phyloP scores from a whole-genome alignment of 495 filamentous ascomycete species.

The Cenococcum geophilum region DNA sequence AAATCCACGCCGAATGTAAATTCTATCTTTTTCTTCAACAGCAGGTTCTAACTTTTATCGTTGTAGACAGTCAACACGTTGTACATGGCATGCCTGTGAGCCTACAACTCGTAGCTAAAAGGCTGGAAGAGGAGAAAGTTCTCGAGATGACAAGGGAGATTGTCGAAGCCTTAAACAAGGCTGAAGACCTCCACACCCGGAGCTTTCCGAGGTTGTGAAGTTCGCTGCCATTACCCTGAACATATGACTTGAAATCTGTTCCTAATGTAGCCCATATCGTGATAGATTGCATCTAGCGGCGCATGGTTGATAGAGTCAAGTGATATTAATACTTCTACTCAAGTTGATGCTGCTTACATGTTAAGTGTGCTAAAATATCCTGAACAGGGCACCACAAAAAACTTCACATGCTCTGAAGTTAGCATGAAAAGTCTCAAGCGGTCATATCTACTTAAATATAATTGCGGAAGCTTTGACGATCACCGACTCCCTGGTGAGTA shows the following conservation, averaged over 20 bases:
- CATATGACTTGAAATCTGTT: too few species aligned
- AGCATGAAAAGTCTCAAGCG: too few species aligned
- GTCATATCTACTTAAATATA: too few species aligned
- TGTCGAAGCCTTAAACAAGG: constrained; percentile 15
- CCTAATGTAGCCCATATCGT: too few species aligned
- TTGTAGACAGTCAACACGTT: constrained; percentile 47
- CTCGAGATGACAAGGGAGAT: constrained; percentile 31
- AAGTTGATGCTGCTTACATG: too few species aligned
- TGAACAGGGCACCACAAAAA: too few species aligned
- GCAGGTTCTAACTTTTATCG: constrained; percentile 10
- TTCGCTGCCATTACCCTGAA: not conserved
- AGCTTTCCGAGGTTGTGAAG: too few species aligned
- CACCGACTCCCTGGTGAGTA: too few species aligned
- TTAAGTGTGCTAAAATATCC: too few species aligned
- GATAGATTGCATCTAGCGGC: not conserved
- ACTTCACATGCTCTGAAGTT: too few species aligned
- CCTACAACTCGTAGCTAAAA: constrained; percentile 48
- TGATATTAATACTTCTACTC: not conserved
- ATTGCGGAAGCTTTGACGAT: too few species aligned
- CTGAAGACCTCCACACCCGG: too few species aligned
- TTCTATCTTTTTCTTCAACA: not conserved
- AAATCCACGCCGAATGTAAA: constrained; percentile 27
- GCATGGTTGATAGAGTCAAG: not conserved
- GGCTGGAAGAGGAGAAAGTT: constrained; percentile 50
- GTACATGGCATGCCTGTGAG: constrained; percentile 53